phyloP scores from a whole-genome alignment of 306 rosid genomes.

The Abrus precatorius region DNA sequence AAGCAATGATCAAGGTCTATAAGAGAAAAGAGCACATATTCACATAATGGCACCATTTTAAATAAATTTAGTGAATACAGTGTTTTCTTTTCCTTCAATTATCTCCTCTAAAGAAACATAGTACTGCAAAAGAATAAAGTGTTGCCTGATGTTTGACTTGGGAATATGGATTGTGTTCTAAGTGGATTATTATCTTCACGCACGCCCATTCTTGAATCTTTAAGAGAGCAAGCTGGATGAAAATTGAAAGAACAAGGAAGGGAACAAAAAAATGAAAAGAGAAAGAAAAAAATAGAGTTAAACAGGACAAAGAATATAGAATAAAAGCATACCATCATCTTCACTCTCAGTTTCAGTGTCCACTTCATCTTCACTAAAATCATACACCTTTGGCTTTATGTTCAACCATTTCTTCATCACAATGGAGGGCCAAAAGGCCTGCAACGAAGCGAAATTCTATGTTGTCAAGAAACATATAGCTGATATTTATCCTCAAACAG shows the following conservation, averaged over 20 bases:
- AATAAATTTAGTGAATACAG: constrained; percentile 2
- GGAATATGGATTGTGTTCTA: constrained; percentile 50
- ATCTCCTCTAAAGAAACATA: constrained; percentile 34
- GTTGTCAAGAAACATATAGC: constrained; percentile 25
- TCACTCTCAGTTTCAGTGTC: constrained; percentile 95
- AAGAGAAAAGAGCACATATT: constrained; percentile 33
- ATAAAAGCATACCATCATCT: constrained; percentile 75
- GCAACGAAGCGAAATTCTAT: constrained; percentile 47
- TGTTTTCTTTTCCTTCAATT: neutral
- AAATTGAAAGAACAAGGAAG: constrained; percentile 40
- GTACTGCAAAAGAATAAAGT: constrained; percentile 44
- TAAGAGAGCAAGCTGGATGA: constrained; percentile 62
- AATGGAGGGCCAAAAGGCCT: constrained; percentile 95
- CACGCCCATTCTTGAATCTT: constrained; percentile 56
- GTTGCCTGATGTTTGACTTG: constrained; percentile 68
- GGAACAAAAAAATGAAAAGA: constrained; percentile 17
- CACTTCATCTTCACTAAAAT: constrained; percentile 94
- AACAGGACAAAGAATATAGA: constrained; percentile 21
- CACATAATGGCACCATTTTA: constrained; percentile 7
- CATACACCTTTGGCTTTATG: constrained; percentile 79
- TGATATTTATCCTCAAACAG: constrained; percentile 29
- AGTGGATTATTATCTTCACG: constrained; percentile 50
- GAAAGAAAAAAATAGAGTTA: neutral
- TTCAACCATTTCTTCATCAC: constrained; percentile 97
- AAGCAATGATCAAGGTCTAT: constrained; percentile 30